These are phyloP conservation scores for Fusarium continuum DNA, from an alignment of 2,329 filamentous ascomycete species.

Conservation along the genomic window DNA sequence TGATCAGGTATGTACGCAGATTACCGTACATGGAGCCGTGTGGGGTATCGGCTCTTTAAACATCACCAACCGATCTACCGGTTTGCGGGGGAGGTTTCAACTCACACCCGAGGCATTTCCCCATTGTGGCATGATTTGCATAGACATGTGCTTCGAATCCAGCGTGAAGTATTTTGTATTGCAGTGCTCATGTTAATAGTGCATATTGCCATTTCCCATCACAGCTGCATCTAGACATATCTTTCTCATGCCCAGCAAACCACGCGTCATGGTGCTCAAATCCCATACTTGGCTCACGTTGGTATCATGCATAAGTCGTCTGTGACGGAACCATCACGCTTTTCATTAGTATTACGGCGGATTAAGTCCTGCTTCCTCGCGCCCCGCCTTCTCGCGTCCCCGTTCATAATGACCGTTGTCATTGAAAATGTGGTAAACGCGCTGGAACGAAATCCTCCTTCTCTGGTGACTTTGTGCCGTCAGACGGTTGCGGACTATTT, in stretches of 20 bases:
- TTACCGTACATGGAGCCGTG: background rate
- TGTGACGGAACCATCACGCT: constrained; percentile 11
- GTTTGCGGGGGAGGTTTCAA: constrained; percentile 44
- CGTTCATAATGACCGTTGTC: constrained; percentile 9
- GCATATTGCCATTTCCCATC: background rate
- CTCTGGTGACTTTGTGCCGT: constrained; percentile 17
- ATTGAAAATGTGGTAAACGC: constrained; percentile 65
- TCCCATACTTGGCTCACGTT: constrained; percentile 28
- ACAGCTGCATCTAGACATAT: constrained; percentile 6
- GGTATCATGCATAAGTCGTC: constrained; percentile 42
- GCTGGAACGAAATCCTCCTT: constrained; percentile 63
- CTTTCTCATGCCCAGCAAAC: background rate
- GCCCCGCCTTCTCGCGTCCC: too few relatives aligned
- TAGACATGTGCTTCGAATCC: constrained; percentile 11
- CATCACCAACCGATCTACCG: constrained; percentile 32
- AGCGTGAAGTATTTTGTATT: background rate
- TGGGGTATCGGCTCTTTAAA: constrained; percentile 22
- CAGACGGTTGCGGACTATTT: constrained; percentile 19
- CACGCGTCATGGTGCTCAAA: constrained; percentile 12
- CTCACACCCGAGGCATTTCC: constrained; percentile 48
- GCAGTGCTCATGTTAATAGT: background rate
- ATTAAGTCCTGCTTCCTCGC: background rate
- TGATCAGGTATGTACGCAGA: background rate
- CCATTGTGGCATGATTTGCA: constrained; percentile 44
- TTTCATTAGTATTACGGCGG: constrained; percentile 33